Evolutionary conservation across 345 rosid genomes (phyloP).

Genomic region (Physaria fendleri): DNA sequence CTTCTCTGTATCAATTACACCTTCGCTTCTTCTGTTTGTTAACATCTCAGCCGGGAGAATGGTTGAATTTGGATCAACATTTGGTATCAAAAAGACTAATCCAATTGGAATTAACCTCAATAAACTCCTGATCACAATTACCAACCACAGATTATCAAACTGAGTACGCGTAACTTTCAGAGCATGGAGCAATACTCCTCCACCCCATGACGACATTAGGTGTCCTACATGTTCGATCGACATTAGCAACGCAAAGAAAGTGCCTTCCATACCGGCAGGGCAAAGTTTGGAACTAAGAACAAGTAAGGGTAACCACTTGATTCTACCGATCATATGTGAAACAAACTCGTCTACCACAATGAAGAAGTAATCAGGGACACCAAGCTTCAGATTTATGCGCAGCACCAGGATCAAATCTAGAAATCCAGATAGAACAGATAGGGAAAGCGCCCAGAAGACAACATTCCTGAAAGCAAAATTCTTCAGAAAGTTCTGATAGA

Average conservation of each 20-base stretch:
- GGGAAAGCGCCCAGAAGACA: conserved; percentile 58
- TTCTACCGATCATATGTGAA: conserved; percentile 46
- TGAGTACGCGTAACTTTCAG: conserved; percentile 50
- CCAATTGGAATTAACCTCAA: conserved; percentile 50
- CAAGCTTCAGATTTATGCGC: conserved; percentile 55
- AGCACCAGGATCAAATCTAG: conserved; percentile 55
- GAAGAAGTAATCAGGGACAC: conserved; percentile 61
- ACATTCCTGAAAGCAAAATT: conserved; percentile 46
- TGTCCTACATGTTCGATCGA: conserved; percentile 59
- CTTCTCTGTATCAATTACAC: conserved; percentile 31
- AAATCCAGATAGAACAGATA: conserved; percentile 54
- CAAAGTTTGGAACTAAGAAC: conserved; percentile 77
- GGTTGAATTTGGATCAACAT: conserved; percentile 41
- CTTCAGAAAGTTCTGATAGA: conserved; percentile 56
- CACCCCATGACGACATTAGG: conserved; percentile 53
- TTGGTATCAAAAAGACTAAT: conserved; percentile 53
- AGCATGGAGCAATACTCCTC: conserved; percentile 52
- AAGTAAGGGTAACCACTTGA: conserved; percentile 68
- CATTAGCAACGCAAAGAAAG: conserved; percentile 74
- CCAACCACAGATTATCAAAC: conserved; percentile 66
- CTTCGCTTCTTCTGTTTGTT: conserved; percentile 31
- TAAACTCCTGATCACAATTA: conserved; percentile 52
- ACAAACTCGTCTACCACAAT: conserved; percentile 54
- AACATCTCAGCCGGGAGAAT: conserved; percentile 53
- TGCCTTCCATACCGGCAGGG: conserved; percentile 71